Evolutionary conservation across 768 basidiomycete species (phyloP).

Genomic region (Lactifluus piperatus): DNA sequence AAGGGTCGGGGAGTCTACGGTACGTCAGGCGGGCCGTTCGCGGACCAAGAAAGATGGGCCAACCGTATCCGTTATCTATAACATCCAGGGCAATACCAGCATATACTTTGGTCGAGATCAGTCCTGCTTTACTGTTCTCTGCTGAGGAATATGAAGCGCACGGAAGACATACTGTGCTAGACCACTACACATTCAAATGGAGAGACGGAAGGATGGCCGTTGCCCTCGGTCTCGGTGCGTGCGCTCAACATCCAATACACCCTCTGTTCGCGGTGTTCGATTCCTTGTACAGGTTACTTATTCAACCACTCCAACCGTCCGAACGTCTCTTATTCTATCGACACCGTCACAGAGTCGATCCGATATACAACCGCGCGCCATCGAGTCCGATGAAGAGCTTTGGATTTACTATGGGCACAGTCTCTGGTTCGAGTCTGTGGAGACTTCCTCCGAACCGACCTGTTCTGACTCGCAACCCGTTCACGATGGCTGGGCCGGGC

Average conservation of each 20-base stretch:
- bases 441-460: background rate
- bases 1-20: slow-evolving; percentile 64
- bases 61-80: slow-evolving; percentile 18
- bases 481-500: slow-evolving; percentile 42
- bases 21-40: slow-evolving; percentile 23
- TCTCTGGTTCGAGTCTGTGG: slow-evolving; percentile 53
- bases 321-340: slow-evolving; percentile 59
- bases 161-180: slow-evolving; percentile 53
- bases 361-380: slow-evolving; percentile 46
- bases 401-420: slow-evolving; percentile 70
- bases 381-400: slow-evolving; percentile 60
- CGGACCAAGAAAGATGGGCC: background rate
- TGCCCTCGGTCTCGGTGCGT: slow-evolving; percentile 29
- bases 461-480: background rate
- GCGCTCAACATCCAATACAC: background rate
- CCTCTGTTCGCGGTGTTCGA: background rate
- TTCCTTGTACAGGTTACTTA: slow-evolving; percentile 48
- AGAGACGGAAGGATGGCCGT: slow-evolving; percentile 66
- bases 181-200: slow-evolving; percentile 76
- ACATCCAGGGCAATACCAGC: slow-evolving; percentile 47
- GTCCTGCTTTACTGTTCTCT: slow-evolving; percentile 73
- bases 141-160: slow-evolving; percentile 61
- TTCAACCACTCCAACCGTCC: slow-evolving; percentile 71
- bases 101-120: slow-evolving; percentile 68
- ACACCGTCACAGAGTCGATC: slow-evolving; percentile 48